Conservation (phyloP, 1,139 yeast species). For the Yamadazyma membranifaciens region DNA sequence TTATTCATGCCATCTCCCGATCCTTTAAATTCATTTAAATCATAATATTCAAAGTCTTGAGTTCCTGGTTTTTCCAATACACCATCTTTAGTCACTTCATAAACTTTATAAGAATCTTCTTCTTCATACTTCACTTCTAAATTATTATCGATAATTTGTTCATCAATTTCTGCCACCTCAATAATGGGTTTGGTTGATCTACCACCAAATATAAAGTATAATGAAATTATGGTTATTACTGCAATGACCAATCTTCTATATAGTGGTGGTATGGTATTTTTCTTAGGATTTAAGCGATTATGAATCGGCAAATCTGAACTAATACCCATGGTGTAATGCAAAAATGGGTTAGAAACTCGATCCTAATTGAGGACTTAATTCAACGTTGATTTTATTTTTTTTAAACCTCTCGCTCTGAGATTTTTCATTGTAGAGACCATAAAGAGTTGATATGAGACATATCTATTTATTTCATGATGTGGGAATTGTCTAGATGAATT, state of each 20-base stretch:
- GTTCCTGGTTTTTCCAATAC: slow-evolving; percentile 17
- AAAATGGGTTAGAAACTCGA: too few relatives aligned
- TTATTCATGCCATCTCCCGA: slow-evolving; percentile 50
- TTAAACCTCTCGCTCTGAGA: not conserved
- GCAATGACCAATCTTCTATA: slow-evolving; percentile 11
- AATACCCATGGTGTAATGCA: slow-evolving; percentile 2
- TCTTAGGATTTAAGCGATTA: slow-evolving; percentile 15
- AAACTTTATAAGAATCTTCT: slow-evolving; percentile 22
- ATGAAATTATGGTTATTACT: slow-evolving; percentile 15
- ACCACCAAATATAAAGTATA: slow-evolving; percentile 9
- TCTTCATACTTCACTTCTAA: slow-evolving; percentile 15
- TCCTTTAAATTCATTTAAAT: slow-evolving; percentile 59
- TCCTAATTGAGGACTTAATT: not conserved
- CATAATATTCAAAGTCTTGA: slow-evolving; percentile 50
- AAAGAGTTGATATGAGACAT: not conserved
- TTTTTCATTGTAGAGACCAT: not conserved
- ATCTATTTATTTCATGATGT: not conserved
- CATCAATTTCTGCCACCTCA: slow-evolving; percentile 13
- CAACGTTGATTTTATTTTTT: slow-evolving; percentile 2
- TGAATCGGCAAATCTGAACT: slow-evolving; percentile 45
- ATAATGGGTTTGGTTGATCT: not conserved
- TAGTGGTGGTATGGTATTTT: slow-evolving; percentile 6
- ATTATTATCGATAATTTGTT: slow-evolving; percentile 14
- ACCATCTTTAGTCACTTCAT: slow-evolving; percentile 41
- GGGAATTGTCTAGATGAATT: not conserved